Evolutionary conservation across 106 monocot species (phyloP).

Genomic region (Dioscorea alata): DNA sequence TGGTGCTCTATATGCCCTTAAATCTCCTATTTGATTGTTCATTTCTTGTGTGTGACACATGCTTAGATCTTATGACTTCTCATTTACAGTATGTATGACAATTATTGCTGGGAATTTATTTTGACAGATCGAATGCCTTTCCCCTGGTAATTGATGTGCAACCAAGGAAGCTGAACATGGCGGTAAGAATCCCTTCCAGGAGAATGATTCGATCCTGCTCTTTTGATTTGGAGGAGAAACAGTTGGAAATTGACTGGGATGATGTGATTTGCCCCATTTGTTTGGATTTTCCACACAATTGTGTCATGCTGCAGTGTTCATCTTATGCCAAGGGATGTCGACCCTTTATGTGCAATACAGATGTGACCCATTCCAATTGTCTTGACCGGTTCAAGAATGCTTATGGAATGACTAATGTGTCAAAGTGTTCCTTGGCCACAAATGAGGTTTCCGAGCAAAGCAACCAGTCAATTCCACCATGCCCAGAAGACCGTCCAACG

Average conservation of each 20-base stretch:
- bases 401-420: constrained; percentile 24
- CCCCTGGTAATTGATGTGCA: background rate
- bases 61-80: too few species aligned
- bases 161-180: too few species aligned
- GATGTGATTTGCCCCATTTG: constrained; percentile 69
- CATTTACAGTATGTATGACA: too few species aligned
- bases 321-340: constrained; percentile 59
- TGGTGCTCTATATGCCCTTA: too few species aligned
- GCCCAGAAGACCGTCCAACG: constrained; percentile 19
- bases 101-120: too few species aligned
- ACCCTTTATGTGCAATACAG: constrained; percentile 72
- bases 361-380: constrained; percentile 60
- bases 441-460: constrained; percentile 12
- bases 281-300: constrained; percentile 72
- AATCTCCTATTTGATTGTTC: too few species aligned
- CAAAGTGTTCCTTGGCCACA: constrained; percentile 15
- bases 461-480: constrained; percentile 24
- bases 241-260: constrained; percentile 32
- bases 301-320: constrained; percentile 50
- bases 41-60: too few species aligned
- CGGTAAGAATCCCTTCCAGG: too few species aligned
- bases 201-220: background rate
- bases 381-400: constrained; percentile 60
- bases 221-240: constrained; percentile 22
- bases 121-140: background rate